Percentiles rank a stretch among this genome's conserved stretches.
Conservation (phyloP, 139 green algal species). For the Coelastrella sp. region DNA sequence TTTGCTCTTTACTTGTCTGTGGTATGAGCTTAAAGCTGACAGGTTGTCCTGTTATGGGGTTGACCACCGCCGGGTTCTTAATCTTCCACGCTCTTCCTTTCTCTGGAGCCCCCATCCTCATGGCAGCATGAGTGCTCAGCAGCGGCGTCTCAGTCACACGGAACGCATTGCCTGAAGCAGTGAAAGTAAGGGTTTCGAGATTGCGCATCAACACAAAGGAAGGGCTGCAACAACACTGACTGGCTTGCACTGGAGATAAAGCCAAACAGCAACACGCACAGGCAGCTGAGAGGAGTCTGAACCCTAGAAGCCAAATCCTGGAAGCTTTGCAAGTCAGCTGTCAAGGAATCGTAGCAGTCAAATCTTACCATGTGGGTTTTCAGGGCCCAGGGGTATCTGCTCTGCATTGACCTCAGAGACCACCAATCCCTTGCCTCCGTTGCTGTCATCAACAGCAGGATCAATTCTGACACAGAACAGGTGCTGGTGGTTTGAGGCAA, state of each 20-base stretch:
- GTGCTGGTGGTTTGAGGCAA: constrained; percentile 87
- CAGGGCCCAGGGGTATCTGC: constrained; percentile 67
- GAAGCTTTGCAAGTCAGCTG: neutral
- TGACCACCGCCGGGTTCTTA: constrained; percentile 67
- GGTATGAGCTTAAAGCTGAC: constrained; percentile 85
- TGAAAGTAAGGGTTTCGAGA: no score
- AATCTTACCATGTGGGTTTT: constrained; percentile 78
- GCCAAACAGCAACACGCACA: no score
- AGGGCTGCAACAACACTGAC: no score
- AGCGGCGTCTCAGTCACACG: constrained; percentile 73
- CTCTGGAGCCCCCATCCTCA: constrained; percentile 29
- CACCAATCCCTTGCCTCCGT: constrained; percentile 55
- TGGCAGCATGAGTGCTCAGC: constrained; percentile 61
- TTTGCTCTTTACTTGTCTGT: constrained; percentile 13
- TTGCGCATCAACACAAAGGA: no score
- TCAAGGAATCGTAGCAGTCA: neutral
- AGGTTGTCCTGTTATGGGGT: constrained; percentile 69
- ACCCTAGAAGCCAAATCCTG: neutral
- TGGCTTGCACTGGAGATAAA: no score
- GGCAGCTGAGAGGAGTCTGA: no score
- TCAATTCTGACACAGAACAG: constrained; percentile 88
- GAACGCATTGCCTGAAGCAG: constrained; percentile 42
- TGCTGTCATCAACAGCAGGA: constrained; percentile 77
- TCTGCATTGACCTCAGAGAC: constrained; percentile 73
- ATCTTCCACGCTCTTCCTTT: constrained; percentile 62